Base-by-base conservation (phyloP, 371 early-diverging fungal species). In the Actinomucor elegans region DNA sequence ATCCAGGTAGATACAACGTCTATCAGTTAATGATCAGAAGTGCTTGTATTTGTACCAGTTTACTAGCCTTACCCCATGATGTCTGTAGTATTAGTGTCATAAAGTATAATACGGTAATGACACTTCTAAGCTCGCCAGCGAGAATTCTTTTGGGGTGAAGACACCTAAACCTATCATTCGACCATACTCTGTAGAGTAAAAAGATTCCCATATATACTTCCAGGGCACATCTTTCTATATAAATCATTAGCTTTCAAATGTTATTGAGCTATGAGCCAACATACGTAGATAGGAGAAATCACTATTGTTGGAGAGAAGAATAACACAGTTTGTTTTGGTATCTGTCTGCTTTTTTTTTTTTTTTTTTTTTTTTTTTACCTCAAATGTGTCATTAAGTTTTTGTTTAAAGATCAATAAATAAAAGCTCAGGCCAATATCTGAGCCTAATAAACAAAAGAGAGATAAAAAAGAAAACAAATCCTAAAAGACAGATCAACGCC, bases 1-100 rank as follows among this genome's bases (percentile, higher is more conserved):
- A 80, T 77, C 59, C 57, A 77, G n/a, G 77, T 69, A 21, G 75
- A 76, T 34, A 51, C 46, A 6, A 67, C 42, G 53, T 77, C 74
- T 73, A 67, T 15, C 2, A 14, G 9, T 18, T 29, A 5, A 14
- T 31, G 11, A 24, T 10, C 35, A 12, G 21, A 6, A 14, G 2
- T 24, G 3, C 7, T 15, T 21, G 3, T 5, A 5, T 14, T 9
- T 5, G 20, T 15, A 9, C 17, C n/a, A 44, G 17, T 24, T 10
- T 18, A 3, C 33, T n/a, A 0, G 20, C 23, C 43, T 49, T 71
- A 73, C 79, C 77, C 64, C 71, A 74, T 24, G 63, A 49, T 23
- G 64, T 48, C 48, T 75, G 77, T 49, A 67, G 57, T 15, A 67
- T 23, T 61, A 73, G 65, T 67, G 76, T 67, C 10, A 76, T 12